phyloP scores from a whole-genome alignment of 805 yeast genomes.

The Geotrichum ghanense region DNA sequence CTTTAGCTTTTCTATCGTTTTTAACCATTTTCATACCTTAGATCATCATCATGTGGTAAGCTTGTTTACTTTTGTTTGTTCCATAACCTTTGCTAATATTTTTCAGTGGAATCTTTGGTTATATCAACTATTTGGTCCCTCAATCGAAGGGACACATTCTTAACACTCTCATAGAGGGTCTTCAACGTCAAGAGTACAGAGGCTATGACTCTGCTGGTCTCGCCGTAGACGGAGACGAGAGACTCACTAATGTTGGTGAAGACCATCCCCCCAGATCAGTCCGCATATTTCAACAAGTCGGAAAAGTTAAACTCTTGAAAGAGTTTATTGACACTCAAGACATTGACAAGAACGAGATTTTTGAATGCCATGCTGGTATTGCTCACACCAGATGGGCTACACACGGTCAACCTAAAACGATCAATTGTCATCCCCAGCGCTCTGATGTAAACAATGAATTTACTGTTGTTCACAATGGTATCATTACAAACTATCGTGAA shows the following conservation, averaged over 20 bases:
- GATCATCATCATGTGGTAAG: neutral
- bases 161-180: slow-evolving; percentile 67
- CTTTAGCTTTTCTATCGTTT: neutral
- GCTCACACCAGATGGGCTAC: slow-evolving; percentile 99
- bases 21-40: too few species aligned
- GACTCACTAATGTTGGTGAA: neutral
- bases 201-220: slow-evolving; percentile 98
- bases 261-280: slow-evolving; percentile 40
- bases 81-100: neutral
- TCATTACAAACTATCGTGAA: slow-evolving; percentile 90
- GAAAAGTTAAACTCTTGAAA: slow-evolving; percentile 78
- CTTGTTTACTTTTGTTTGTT: neutral
- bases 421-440: slow-evolving; percentile 93
- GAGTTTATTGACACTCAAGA: slow-evolving; percentile 39
- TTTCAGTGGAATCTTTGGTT: slow-evolving; percentile 90
- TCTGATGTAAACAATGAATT: slow-evolving; percentile 79
- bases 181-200: slow-evolving; percentile 82
- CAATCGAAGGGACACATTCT: slow-evolving; percentile 86
- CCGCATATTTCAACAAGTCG: slow-evolving; percentile 69
- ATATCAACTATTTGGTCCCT: slow-evolving; percentile 89
- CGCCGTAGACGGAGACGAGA: slow-evolving; percentile 81
- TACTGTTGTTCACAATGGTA: slow-evolving; percentile 94
- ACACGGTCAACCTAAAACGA: slow-evolving; percentile 82
- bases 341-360: slow-evolving; percentile 44
- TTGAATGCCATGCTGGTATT: slow-evolving; percentile 84